Evolutionary conservation across 768 basidiomycete species (phyloP).

Genomic region (Collybiopsis confluens): DNA sequence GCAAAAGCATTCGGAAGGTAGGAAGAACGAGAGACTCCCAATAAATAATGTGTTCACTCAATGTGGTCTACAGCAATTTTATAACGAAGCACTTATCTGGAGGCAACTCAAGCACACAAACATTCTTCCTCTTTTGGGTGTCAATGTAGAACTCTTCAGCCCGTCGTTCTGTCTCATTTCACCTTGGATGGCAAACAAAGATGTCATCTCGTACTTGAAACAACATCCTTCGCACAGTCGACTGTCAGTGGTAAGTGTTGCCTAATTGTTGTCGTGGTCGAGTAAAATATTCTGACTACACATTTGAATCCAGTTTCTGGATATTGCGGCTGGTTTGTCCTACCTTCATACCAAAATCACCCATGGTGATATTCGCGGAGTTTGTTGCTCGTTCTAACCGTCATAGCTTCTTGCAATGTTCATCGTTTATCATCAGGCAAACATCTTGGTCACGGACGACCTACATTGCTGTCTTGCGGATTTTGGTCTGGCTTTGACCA

Average conservation of each 20-base stretch:
- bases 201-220: constrained; percentile 9
- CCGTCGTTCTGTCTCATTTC: constrained; percentile 17
- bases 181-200: constrained; percentile 19
- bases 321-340: constrained; percentile 28
- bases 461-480: constrained; percentile 13
- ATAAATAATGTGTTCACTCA: too few relatives aligned
- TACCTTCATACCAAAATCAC: constrained; percentile 27
- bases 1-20: not conserved
- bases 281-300: too few relatives aligned
- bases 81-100: constrained; percentile 19
- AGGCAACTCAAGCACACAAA: constrained; percentile 12
- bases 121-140: constrained; percentile 11
- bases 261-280: not conserved
- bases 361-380: constrained; percentile 16
- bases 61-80: constrained; percentile 13
- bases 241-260: not conserved
- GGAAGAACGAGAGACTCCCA: not conserved
- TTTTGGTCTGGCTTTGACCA: constrained; percentile 14
- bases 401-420: not conserved
- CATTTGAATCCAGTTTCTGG: constrained; percentile 23
- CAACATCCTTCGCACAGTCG: not conserved
- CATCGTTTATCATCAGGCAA: constrained; percentile 11
- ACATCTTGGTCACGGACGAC: constrained; percentile 15
- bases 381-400: constrained; percentile 6
- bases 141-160: constrained; percentile 12